Evolutionary conservation across 306 rosid genomes (phyloP), one percentile per base, ranked within the genome.

Genomic region (Adenanthera pavonina): DNA sequence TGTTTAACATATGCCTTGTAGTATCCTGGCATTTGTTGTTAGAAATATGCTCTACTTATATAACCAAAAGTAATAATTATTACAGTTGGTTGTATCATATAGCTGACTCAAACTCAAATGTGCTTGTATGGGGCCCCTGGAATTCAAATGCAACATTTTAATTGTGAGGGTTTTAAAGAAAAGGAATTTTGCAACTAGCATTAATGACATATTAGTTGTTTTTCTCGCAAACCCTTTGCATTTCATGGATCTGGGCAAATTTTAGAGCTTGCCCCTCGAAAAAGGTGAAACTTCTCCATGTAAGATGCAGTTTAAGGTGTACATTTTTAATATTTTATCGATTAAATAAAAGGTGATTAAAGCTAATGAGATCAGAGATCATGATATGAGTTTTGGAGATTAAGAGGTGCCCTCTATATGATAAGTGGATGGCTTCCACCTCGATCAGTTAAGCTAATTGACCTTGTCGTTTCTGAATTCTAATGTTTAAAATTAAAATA

Each of bases 1-100:
- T 20, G 75, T 72, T 13, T 68, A 41, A 36, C 67, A 72, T 81
- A 69, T 44, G 34, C 16, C 20, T 80, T 56, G 62, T 68, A 60
- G 73, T 69, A 34, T 64, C 20, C 2, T 64, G 15, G 11, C 69
- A 36, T 36, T 35, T 64, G 2, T 64, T 64, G 69, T 64, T 15
- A n/a, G 46, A 64, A 35, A 16, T 15, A 35, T 64, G 17, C 38
- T 35, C 38, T 35, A 13, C 47, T 65, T 36, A 8, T 36, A 2
- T 7, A 13, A 65, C 70, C 40, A 36, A 6, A 34, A 34, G 17
- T 60, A 61, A 60, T n/a, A 60, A 60, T 60, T 33, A 61, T 30
- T 61, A 12, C 43, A 5, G 68, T 41, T 30, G 0, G 17, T 33
- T 12, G 41, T 60, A 6, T 64, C 2, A 3, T 62, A 43, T 62